Conservation (phyloP, 805 yeast genomes). For the Diddensiella transvaalensis region DNA sequence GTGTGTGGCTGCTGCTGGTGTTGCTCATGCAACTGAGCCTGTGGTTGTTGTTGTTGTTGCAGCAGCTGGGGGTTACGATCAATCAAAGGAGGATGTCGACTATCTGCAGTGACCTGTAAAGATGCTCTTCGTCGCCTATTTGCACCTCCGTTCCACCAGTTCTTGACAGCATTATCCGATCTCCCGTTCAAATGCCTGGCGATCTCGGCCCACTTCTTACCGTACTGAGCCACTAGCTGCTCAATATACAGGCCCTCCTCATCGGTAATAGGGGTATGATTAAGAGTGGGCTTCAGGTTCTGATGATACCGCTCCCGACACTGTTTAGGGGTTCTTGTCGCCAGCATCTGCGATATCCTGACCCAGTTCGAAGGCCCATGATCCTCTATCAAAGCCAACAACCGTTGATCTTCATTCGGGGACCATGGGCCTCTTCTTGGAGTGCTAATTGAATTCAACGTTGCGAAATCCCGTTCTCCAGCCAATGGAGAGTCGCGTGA, state of each 20-base stretch:
- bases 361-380: slow-evolving; percentile 91
- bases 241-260: slow-evolving; percentile 84
- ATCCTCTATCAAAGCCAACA: slow-evolving; percentile 62
- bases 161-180: slow-evolving; percentile 85
- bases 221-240: slow-evolving; percentile 69
- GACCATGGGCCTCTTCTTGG: slow-evolving; percentile 81
- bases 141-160: slow-evolving; percentile 97
- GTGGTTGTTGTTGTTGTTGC: not conserved
- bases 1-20: slow-evolving; percentile 4
- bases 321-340: slow-evolving; percentile 83
- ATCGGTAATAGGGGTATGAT: slow-evolving; percentile 74
- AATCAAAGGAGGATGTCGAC: not conserved
- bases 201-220: slow-evolving; percentile 92
- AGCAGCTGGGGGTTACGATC: slow-evolving; percentile 5
- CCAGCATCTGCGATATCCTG: slow-evolving; percentile 66
- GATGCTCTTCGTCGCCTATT: slow-evolving; percentile 57
- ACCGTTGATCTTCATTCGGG: slow-evolving; percentile 71
- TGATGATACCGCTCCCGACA: slow-evolving; percentile 91
- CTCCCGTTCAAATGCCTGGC: slow-evolving; percentile 84
- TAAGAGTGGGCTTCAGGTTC: slow-evolving; percentile 79
- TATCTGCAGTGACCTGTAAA: slow-evolving; percentile 15
- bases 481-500: too few relatives aligned
- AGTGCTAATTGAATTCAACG: slow-evolving; percentile 9
- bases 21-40: not conserved
- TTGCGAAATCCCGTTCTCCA: too few relatives aligned